phyloP scores from a whole-genome alignment of 768 basidiomycete genomes.

The Candolleomyces efflorescens region DNA sequence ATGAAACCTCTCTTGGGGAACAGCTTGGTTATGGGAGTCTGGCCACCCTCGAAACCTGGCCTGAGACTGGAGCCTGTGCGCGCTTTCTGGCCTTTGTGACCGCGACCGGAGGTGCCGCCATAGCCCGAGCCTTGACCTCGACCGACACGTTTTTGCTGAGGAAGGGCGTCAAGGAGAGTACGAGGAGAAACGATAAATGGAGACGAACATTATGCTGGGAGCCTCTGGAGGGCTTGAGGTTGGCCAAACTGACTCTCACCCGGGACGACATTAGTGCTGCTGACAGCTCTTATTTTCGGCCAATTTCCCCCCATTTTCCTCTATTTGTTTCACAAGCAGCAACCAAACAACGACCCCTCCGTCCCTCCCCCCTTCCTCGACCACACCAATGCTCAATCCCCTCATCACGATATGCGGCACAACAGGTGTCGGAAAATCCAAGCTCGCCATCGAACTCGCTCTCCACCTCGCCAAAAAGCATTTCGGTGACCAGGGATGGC shows the following conservation, averaged over 20 bases:
- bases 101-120: slow-evolving; percentile 90
- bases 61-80: slow-evolving; percentile 83
- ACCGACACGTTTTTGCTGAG: slow-evolving; percentile 90
- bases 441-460: slow-evolving; percentile 86
- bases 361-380: slow-evolving; percentile 3
- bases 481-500: slow-evolving; percentile 37
- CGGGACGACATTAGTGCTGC: slow-evolving; percentile 30
- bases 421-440: slow-evolving; percentile 95
- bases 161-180: slow-evolving; percentile 9
- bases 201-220: slow-evolving; percentile 60
- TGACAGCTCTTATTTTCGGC: neutral
- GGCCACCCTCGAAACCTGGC: slow-evolving; percentile 92
- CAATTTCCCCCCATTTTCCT: slow-evolving; percentile 1
- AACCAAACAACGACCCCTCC: slow-evolving; percentile 6
- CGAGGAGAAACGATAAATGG: neutral
- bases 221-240: slow-evolving; percentile 63
- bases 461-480: slow-evolving; percentile 40
- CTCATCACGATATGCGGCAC: slow-evolving; percentile 89
- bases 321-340: slow-evolving; percentile 9
- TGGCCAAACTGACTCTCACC: slow-evolving; percentile 58
- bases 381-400: slow-evolving; percentile 45
- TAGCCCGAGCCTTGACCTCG: slow-evolving; percentile 89
- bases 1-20: slow-evolving; percentile 95
- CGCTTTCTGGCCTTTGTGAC: slow-evolving; percentile 95
- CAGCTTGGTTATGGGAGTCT: slow-evolving; percentile 85